These are phyloP conservation scores for Firmiana major DNA, from an alignment of 345 rosid species.

Conservation along the genomic window DNA sequence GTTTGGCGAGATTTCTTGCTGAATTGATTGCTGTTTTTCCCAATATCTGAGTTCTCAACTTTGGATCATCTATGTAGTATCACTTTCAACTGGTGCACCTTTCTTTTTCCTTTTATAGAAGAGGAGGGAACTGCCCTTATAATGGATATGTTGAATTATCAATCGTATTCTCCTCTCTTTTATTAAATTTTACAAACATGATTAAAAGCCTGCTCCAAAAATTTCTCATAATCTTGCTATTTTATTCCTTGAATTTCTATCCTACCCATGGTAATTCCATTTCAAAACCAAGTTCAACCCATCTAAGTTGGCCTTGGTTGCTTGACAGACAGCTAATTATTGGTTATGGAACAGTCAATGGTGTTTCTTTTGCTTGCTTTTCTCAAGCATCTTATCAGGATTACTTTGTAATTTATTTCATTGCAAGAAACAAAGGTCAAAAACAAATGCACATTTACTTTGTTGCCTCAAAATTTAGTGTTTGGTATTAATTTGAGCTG, in stretches of 20 bases:
- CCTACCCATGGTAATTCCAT: neutral
- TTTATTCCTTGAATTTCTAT: too few species aligned
- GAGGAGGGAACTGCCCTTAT: neutral
- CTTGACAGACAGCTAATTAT: neutral
- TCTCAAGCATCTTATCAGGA: neutral
- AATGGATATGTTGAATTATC: neutral
- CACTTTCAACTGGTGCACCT: neutral
- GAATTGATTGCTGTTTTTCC: neutral
- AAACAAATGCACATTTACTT: neutral
- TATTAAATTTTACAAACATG: conserved; percentile 44
- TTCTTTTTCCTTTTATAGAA: neutral
- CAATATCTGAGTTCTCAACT: neutral
- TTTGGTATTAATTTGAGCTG: neutral
- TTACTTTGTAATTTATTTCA: neutral
- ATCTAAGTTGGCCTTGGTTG: neutral
- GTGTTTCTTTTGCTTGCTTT: neutral
- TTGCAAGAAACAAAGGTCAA: neutral
- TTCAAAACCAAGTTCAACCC: neutral
- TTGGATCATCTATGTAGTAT: neutral
- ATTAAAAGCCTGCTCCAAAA: neutral
- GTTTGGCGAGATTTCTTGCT: neutral
- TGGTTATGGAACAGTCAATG: neutral
- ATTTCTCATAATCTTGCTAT: too few species aligned
- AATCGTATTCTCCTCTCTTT: neutral
- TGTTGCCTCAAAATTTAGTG: neutral